These are phyloP conservation scores for Phytopythium sindhum DNA, from an alignment of 352 stramenopile genomes.

Conservation along the genomic window DNA sequence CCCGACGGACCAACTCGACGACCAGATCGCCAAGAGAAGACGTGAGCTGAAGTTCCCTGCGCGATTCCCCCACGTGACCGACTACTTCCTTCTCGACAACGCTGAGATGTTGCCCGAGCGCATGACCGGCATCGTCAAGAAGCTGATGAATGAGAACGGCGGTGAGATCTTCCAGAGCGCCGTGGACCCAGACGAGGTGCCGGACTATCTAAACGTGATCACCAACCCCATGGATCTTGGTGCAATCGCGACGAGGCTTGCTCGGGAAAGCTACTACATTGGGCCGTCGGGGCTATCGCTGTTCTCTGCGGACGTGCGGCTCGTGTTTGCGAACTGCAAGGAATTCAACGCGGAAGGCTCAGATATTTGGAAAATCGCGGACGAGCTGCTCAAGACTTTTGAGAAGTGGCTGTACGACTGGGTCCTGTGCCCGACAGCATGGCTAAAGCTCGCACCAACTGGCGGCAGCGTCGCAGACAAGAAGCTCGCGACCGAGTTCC, in stretches of 20 bases:
- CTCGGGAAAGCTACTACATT: slow-evolving; percentile 80
- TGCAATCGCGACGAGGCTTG: slow-evolving; percentile 64
- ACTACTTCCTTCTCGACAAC: slow-evolving; percentile 82
- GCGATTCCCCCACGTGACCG: slow-evolving; percentile 72
- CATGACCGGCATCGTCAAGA: slow-evolving; percentile 74
- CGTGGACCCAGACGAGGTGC: slow-evolving; percentile 75
- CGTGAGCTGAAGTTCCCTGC: slow-evolving; percentile 42
- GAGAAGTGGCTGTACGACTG: slow-evolving; percentile 89
- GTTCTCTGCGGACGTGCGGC: slow-evolving; percentile 80
- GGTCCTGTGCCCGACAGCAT: slow-evolving; percentile 72
- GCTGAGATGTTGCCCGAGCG: slow-evolving; percentile 62
- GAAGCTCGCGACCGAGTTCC: slow-evolving; percentile 56
- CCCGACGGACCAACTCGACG: slow-evolving; percentile 72
- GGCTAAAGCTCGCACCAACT: slow-evolving; percentile 64
- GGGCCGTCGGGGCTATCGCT: slow-evolving; percentile 63
- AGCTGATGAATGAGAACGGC: slow-evolving; percentile 78
- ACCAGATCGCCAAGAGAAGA: slow-evolving; percentile 77
- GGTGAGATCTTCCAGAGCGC: slow-evolving; percentile 81
- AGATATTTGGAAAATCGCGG: slow-evolving; percentile 73
- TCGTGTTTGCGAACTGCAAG: slow-evolving; percentile 89
- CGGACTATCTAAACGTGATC: slow-evolving; percentile 86
- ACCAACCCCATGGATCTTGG: slow-evolving; percentile 88
- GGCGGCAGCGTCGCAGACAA: slow-evolving; percentile 44
- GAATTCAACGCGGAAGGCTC: slow-evolving; percentile 80
- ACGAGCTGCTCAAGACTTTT: slow-evolving; percentile 70